Conservation (phyloP, 1,139 yeast species). For the Yamadazyma sp. region DNA sequence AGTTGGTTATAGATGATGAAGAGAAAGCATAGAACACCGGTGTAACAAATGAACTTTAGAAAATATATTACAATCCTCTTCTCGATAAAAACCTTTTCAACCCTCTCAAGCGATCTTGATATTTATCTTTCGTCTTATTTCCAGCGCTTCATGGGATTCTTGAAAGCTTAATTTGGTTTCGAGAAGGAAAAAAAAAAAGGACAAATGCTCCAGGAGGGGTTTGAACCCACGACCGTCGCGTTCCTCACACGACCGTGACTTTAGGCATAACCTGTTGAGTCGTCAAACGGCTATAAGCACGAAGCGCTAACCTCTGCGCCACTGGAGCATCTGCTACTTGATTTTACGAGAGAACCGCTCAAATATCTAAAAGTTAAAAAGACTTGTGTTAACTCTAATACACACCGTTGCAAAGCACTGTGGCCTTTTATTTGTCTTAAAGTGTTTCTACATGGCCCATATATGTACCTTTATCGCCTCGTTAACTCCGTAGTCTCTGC, state of each 20-base stretch:
- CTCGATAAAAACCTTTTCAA: no score
- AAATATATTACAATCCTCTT: no score
- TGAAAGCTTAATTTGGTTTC: no score
- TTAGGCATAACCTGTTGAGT: constrained; percentile 49
- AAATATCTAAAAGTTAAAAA: not conserved
- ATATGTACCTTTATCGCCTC: no score
- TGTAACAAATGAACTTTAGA: no score
- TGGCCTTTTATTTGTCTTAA: no score
- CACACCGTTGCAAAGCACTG: no score
- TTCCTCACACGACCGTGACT: constrained; percentile 59
- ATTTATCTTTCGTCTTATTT: no score
- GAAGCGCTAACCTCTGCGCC: constrained; percentile 60
- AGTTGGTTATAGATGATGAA: constrained; percentile 14
- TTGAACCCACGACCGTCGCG: constrained; percentile 62
- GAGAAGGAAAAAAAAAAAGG: constrained; percentile 26
- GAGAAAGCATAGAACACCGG: not conserved
- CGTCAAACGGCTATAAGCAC: constrained; percentile 54
- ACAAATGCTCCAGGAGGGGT: constrained; percentile 57
- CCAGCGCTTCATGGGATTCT: no score
- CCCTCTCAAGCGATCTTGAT: no score
- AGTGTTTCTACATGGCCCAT: no score
- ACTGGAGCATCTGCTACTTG: constrained; percentile 35
- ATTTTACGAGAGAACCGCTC: not conserved
- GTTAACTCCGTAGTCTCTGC: no score
- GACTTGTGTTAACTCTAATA: not conserved